phyloP scores from a whole-genome alignment of 345 rosid species.

The Syzygium grande region DNA sequence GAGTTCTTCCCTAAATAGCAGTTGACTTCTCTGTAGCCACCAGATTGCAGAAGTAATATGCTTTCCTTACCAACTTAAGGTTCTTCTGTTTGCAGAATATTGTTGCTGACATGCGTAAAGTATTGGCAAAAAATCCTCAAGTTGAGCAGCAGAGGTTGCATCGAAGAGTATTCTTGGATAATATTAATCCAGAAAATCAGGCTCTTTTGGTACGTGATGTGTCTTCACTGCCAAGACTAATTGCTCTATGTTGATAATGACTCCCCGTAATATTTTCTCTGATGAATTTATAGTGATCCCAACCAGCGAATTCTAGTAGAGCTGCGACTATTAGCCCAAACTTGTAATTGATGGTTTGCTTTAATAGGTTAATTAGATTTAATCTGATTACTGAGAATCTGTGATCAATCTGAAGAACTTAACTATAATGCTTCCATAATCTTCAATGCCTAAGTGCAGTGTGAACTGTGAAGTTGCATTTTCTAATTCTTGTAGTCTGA shows the following conservation, averaged over 20 bases:
- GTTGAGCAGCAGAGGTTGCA: conserved; percentile 90
- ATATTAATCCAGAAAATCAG: conserved; percentile 64
- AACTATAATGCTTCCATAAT: neutral
- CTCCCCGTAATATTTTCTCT: neutral
- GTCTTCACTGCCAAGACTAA: neutral
- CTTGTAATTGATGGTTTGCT: neutral
- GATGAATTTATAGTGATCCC: neutral
- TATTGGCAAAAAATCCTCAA: conserved; percentile 87
- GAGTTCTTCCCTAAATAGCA: conserved; percentile 10
- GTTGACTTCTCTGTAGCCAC: neutral
- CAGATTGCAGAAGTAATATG: neutral
- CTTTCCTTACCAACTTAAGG: neutral
- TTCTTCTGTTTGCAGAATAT: conserved; percentile 36
- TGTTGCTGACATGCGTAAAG: conserved; percentile 95
- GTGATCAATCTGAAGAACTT: neutral
- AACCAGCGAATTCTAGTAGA: neutral
- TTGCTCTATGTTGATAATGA: neutral
- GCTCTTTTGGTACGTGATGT: conserved; percentile 52
- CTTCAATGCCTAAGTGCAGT: neutral
- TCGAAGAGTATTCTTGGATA: conserved; percentile 79
- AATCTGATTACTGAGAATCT: neutral
- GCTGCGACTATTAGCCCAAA: neutral
- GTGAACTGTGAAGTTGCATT: neutral
- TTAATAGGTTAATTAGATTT: neutral
- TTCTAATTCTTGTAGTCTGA: neutral